A percentile compares a stretch with the other conserved stretches of the same genome.
These are phyloP conservation scores for Rubia yunnanensis DNA, from an alignment of 257 asterid genomes.

Conservation along the genomic window DNA sequence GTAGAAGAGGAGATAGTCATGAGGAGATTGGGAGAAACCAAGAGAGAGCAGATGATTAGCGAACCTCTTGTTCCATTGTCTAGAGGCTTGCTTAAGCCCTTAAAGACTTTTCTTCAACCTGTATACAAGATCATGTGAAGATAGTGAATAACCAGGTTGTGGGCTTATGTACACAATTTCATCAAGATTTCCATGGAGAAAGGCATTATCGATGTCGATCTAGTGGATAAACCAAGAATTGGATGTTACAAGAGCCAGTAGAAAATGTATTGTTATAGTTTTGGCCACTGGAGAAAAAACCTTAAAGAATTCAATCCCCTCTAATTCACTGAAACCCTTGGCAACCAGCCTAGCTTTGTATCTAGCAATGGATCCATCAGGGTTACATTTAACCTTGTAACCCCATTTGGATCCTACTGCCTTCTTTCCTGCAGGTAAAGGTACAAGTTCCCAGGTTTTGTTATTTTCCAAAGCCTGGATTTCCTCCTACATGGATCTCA, in stretches of 20 bases:
- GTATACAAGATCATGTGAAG: no score
- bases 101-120: no score
- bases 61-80: no score
- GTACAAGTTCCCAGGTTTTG: neutral
- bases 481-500: no score
- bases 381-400: neutral
- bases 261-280: neutral
- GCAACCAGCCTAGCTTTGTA: neutral
- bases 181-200: neutral
- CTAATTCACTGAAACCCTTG: neutral
- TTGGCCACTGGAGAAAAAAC: neutral
- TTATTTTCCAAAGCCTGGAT: neutral
- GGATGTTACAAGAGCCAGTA: neutral
- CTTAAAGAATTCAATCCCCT: neutral
- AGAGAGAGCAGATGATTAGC: no score
- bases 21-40: no score
- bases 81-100: no score
- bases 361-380: neutral
- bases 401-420: neutral
- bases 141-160: neutral
- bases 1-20: no score
- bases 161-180: neutral
- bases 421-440: neutral
- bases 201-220: neutral
- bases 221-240: neutral